phyloP scores from a whole-genome alignment of 306 rosid species.

The Aeschynomene evenia region DNA sequence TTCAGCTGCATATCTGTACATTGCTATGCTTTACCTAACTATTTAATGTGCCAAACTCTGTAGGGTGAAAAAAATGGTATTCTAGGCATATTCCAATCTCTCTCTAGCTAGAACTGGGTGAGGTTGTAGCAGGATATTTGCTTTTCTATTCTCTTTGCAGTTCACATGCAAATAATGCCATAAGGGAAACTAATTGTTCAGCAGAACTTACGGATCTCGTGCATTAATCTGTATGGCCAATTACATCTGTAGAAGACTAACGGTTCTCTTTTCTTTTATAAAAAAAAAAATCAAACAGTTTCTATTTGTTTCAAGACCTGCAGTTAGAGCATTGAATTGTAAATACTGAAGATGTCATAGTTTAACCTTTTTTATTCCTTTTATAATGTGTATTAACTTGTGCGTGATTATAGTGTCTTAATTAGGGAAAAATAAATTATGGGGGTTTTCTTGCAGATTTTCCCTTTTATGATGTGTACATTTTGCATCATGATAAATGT shows the following conservation, averaged over 20 bases:
- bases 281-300: constrained; percentile 15
- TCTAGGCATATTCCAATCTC: constrained; percentile 20
- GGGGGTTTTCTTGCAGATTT: neutral
- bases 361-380: constrained; percentile 16
- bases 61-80: constrained; percentile 10
- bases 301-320: constrained; percentile 23
- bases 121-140: constrained; percentile 22
- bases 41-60: constrained; percentile 2
- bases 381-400: neutral
- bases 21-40: neutral
- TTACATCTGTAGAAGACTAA: constrained; percentile 19
- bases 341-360: constrained; percentile 29
- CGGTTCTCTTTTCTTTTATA: too few relatives aligned
- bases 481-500: neutral
- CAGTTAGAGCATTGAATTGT: constrained; percentile 33
- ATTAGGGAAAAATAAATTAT: neutral
- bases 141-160: constrained; percentile 13
- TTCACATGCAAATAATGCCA: constrained; percentile 24
- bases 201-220: constrained; percentile 26
- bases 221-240: constrained; percentile 19
- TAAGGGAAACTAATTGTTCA: neutral
- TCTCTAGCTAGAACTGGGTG: constrained; percentile 9
- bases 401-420: neutral
- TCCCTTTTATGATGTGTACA: neutral
- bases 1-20: constrained; percentile 20